phyloP scores from a whole-genome alignment of 2,329 filamentous ascomycete species.

The Epichloe sibirici region DNA sequence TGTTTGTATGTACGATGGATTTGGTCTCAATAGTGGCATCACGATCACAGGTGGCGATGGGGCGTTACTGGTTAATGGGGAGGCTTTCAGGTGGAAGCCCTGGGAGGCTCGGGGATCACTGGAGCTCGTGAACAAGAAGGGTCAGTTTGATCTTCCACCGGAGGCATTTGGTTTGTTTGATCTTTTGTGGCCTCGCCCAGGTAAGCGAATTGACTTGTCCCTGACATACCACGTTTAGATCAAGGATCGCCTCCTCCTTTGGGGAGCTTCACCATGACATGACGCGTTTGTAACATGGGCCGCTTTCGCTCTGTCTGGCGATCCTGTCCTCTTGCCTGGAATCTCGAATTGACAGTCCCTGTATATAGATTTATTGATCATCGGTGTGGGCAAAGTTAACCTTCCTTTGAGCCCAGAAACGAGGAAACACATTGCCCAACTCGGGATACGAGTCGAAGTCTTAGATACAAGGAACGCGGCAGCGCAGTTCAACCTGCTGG shows the following conservation, averaged over 20 bases:
- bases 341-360: neutral
- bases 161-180: conserved; percentile 65
- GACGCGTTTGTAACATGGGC: neutral
- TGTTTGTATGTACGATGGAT: conserved; percentile 70
- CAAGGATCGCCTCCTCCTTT: neutral
- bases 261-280: neutral
- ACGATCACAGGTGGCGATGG: conserved; percentile 58
- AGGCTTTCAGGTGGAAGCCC: conserved; percentile 81
- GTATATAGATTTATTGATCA: conserved; percentile 62
- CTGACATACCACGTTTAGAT: neutral
- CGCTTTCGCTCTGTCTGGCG: neutral
- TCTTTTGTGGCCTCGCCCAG: conserved; percentile 77
- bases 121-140: conserved; percentile 58
- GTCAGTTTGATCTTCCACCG: conserved; percentile 65
- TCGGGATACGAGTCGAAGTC: conserved; percentile 80
- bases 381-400: conserved; percentile 72
- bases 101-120: conserved; percentile 45
- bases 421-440: conserved; percentile 54
- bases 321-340: neutral
- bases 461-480: conserved; percentile 90
- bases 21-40: conserved; percentile 72
- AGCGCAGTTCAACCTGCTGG: conserved; percentile 85
- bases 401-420: conserved; percentile 66
- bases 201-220: conserved; percentile 34
- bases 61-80: conserved; percentile 68